Evolutionary conservation across 768 basidiomycete genomes (phyloP).

Genomic region (Leccinum uliginosum): DNA sequence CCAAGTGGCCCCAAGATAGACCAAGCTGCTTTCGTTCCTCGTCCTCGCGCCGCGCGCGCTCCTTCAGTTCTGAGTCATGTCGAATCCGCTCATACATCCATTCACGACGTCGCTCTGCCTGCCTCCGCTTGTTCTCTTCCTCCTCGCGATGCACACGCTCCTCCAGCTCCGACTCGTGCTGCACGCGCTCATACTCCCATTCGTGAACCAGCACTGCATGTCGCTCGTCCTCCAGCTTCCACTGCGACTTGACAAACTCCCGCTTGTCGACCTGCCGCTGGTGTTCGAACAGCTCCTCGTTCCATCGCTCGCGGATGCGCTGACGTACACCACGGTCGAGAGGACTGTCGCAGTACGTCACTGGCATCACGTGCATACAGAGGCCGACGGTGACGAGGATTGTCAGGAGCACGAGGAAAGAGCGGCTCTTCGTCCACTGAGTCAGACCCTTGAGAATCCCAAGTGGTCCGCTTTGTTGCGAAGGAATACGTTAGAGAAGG

Average conservation of each 20-base stretch:
- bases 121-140: neutral
- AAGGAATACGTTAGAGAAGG: neutral
- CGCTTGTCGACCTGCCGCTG: constrained; percentile 10
- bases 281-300: constrained; percentile 14
- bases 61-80: neutral
- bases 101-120: neutral
- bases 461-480: neutral
- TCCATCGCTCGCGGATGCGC: constrained; percentile 19
- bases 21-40: neutral
- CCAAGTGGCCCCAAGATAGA: neutral
- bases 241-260: constrained; percentile 9
- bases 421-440: neutral
- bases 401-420: neutral
- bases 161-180: constrained; percentile 5
- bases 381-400: neutral
- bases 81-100: neutral
- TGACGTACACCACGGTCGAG: constrained; percentile 17
- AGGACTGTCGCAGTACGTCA: constrained; percentile 5
- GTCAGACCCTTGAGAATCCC: neutral
- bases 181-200: constrained; percentile 18
- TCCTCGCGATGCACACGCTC: neutral
- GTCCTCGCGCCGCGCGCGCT: neutral
- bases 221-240: constrained; percentile 18
- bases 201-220: constrained; percentile 6
- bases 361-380: neutral